Base-by-base conservation (phyloP, 805 yeast genomes). In the Saccharomyces jurei region DNA sequence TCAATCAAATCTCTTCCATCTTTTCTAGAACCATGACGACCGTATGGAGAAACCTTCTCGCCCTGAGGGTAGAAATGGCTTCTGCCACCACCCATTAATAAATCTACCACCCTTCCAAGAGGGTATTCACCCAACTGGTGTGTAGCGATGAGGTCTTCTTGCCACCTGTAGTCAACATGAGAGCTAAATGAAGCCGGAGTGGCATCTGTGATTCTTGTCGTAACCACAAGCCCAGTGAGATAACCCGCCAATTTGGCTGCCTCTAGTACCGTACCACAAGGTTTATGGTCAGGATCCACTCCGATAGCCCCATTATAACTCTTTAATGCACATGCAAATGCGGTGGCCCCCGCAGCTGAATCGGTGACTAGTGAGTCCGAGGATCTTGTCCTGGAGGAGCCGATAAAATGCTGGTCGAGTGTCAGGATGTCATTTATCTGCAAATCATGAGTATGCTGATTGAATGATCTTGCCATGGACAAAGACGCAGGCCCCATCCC, bases 331-430 rank as follows among this genome's bases (percentile, higher is more conserved):
- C 96, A 89, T 0, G 96, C 77, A 64, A 90, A 91, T 0, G 96
- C 97, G 13, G 96, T 89, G 14, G 97, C 98, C 14, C 97, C 97
- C 1, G 98, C 98, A 10, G 98, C 98, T 29, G 96, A 87, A 68
- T 91, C 98, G 0, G 98, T 91, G 56, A 91, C 81, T 62, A 87
- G 74, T 1, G 96, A 86, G 58, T 77, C 75, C 27, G 82, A 81
- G 17, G 96, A 87, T 57, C 90, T 77, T 0, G 98, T 91, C 61
- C 97, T 79, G 8, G 95, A 86, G 26, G 87, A 78, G 28, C 98
- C 98, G 52, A 90, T 79, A 49, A 89, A 71, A 66, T 84, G 81
- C 56, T 79, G 74, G 69, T 90, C 97, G 29, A 90, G 63, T 9
- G 74, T 69, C 58, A 89, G 74, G 21, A 80, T 70, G 60, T 84